These are phyloP conservation scores for Fusarium clavum DNA, from an alignment of 2,329 filamentous ascomycete species.

Conservation along the genomic window DNA sequence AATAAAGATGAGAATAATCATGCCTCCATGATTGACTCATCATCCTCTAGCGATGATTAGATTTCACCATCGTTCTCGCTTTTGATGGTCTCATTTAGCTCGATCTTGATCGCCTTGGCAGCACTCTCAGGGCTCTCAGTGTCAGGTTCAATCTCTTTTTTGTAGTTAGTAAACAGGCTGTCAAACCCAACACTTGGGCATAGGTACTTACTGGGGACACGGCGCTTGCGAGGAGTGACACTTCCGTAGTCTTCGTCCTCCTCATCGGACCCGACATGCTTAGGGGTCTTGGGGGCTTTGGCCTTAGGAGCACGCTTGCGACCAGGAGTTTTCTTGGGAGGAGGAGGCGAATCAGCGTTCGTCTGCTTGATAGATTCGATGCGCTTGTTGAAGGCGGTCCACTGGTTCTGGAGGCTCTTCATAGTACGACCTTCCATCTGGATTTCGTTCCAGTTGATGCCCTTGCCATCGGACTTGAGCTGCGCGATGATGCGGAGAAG, in stretches of 20 bases:
- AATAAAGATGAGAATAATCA: neutral
- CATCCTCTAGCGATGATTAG: neutral
- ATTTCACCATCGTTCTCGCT: conserved; percentile 2
- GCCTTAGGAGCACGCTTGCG: conserved; percentile 36
- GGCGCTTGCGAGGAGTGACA: conserved; percentile 35
- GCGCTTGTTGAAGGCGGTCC: conserved; percentile 52
- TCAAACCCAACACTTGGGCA: neutral
- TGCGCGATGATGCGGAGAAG: conserved; percentile 53
- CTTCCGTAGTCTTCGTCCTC: conserved; percentile 5
- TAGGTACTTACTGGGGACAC: conserved; percentile 18
- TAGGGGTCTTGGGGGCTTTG: conserved; percentile 29
- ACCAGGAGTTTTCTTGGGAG: conserved; percentile 44
- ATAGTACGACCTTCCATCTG: conserved; percentile 53
- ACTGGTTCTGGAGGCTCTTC: conserved; percentile 54
- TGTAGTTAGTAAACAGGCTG: conserved; percentile 9
- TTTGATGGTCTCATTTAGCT: conserved; percentile 35
- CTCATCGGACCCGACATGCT: conserved; percentile 14
- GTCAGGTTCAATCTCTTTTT: neutral
- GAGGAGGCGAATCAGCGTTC: conserved; percentile 10
- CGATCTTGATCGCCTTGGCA: conserved; percentile 34
- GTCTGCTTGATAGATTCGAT: conserved; percentile 52
- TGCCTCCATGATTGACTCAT: neutral
- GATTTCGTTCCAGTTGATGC: conserved; percentile 53
- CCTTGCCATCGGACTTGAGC: conserved; percentile 48
- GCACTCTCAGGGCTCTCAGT: conserved; percentile 25